Conservation (phyloP, 495 filamentous ascomycete genomes). For the Penicillium bovifimosum region DNA sequence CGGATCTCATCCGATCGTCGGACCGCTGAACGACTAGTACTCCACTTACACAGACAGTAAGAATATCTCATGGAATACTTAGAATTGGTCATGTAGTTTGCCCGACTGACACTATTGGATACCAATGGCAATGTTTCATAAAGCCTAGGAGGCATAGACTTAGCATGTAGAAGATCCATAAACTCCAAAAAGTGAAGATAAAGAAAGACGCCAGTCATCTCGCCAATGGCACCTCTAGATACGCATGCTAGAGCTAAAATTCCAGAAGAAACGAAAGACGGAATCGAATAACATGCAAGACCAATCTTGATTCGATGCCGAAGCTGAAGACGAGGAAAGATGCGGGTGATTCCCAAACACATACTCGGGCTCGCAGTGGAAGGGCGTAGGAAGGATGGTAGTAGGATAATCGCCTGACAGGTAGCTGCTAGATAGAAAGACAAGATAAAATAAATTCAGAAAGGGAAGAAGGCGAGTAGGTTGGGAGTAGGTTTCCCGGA, state of each 20-base stretch:
- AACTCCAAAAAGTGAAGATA: neutral
- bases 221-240: neutral
- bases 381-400: neutral
- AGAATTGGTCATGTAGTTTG: too few relatives aligned
- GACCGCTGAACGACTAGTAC: conserved; percentile 7
- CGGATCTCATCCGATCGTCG: conserved; percentile 29
- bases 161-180: neutral
- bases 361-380: neutral
- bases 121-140: too few relatives aligned
- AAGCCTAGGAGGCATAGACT: neutral
- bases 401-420: neutral
- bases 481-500: neutral
- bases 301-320: neutral
- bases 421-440: neutral
- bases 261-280: neutral
- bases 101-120: too few relatives aligned
- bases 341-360: neutral
- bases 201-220: neutral
- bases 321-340: neutral
- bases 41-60: too few relatives aligned
- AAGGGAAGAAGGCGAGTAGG: neutral
- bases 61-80: too few relatives aligned
- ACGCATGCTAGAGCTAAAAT: neutral
- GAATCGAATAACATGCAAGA: too few relatives aligned
- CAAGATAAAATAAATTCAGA: neutral